A percentile compares a stretch with the other conserved stretches of the same genome.
Conservation (phyloP, 2,329 filamentous ascomycete species). For the Aspergillus oerlinghausenensis region DNA sequence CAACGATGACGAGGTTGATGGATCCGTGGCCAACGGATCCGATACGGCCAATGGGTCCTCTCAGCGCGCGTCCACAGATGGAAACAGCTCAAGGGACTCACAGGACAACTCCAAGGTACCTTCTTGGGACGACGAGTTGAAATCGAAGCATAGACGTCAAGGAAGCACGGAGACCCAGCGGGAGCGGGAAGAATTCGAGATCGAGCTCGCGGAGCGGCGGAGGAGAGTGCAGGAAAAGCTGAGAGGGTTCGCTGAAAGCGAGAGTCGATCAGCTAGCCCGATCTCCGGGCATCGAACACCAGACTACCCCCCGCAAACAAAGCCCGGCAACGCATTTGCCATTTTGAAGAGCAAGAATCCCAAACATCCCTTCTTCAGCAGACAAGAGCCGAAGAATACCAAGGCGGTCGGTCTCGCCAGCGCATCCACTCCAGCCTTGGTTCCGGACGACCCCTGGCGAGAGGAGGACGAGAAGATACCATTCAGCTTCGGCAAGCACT, state of each 20-base stretch:
- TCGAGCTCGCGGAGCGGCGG: slow-evolving; percentile 45
- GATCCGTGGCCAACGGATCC: slow-evolving; percentile 1
- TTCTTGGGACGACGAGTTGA: slow-evolving; percentile 48
- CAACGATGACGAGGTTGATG: slow-evolving; percentile 18
- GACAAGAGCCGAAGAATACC: slow-evolving; percentile 34
- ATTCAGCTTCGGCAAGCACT: slow-evolving; percentile 28
- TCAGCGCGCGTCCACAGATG: background rate
- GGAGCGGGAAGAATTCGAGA: slow-evolving; percentile 46
- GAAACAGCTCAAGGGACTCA: background rate
- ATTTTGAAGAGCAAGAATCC: slow-evolving; percentile 40
- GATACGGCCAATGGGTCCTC: background rate
- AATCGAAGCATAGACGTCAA: slow-evolving; percentile 37
- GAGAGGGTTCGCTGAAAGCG: slow-evolving; percentile 38
- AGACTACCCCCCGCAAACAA: slow-evolving; percentile 24
- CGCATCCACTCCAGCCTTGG: slow-evolving; percentile 33
- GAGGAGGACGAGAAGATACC: slow-evolving; percentile 34
- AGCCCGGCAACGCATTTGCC: slow-evolving; percentile 41
- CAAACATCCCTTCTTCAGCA: slow-evolving; percentile 27
- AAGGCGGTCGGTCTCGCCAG: slow-evolving; percentile 41
- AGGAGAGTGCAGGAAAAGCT: slow-evolving; percentile 47
- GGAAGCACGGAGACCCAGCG: slow-evolving; percentile 46
- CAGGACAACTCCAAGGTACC: slow-evolving; percentile 13
- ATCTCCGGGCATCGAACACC: slow-evolving; percentile 31
- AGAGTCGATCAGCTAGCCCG: slow-evolving; percentile 43
- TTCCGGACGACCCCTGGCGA: slow-evolving; percentile 31